Percentiles rank a stretch among this genome's conserved stretches.
These are phyloP conservation scores for Ruellia speciosa DNA, from an alignment of 305 asterid genomes.

Conservation along the genomic window DNA sequence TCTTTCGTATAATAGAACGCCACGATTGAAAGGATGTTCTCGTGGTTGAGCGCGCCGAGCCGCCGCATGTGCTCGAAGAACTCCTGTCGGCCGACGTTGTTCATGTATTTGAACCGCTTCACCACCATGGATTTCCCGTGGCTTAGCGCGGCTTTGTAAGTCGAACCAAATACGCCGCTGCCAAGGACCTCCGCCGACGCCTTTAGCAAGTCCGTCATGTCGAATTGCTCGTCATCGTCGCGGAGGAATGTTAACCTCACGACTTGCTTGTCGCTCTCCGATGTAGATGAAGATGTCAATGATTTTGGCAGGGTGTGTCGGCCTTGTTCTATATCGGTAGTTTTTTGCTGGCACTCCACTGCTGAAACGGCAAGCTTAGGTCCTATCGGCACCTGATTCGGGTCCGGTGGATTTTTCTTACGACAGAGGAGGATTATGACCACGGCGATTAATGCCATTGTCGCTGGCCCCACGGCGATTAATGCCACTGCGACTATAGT, in stretches of 20 bases:
- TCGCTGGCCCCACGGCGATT: slow-evolving; percentile 27
- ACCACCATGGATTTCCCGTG: slow-evolving; percentile 54
- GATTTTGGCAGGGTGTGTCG: not conserved
- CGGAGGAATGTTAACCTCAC: slow-evolving; percentile 59
- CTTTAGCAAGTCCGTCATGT: slow-evolving; percentile 61
- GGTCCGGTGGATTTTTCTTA: slow-evolving; percentile 20
- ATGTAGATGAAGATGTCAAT: slow-evolving; percentile 19
- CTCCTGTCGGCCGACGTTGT: slow-evolving; percentile 51
- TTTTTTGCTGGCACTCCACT: slow-evolving; percentile 5
- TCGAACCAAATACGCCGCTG: slow-evolving; percentile 65
- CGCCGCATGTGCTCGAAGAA: slow-evolving; percentile 83
- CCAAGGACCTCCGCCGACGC: slow-evolving; percentile 92
- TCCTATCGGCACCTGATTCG: not conserved
- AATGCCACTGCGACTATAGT: slow-evolving; percentile 25
- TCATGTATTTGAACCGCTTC: slow-evolving; percentile 82
- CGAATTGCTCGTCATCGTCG: slow-evolving; percentile 47
- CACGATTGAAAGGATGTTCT: slow-evolving; percentile 56
- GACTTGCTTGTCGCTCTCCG: slow-evolving; percentile 25
- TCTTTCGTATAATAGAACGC: slow-evolving; percentile 81
- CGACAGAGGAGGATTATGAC: slow-evolving; percentile 36
- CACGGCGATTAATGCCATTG: slow-evolving; percentile 33
- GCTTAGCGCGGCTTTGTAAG: slow-evolving; percentile 61
- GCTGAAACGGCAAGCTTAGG: not conserved
- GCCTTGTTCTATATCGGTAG: slow-evolving; percentile 44
- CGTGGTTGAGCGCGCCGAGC: slow-evolving; percentile 60